These are phyloP conservation scores for Azolla pinnata DNA, from an alignment of 75 land plant species.

Conservation along the genomic window DNA sequence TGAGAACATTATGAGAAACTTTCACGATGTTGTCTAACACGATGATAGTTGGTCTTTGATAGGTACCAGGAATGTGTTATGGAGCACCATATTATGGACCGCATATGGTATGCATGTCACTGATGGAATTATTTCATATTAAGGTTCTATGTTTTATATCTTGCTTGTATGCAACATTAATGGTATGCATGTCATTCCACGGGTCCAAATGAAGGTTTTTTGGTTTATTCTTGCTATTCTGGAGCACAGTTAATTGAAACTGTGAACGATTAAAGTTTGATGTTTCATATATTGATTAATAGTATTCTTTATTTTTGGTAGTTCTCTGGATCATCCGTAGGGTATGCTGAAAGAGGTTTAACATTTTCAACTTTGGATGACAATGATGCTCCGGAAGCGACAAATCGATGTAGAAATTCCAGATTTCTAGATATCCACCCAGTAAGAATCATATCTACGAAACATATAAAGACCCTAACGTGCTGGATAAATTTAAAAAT, in stretches of 20 bases:
- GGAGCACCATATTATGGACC: constrained; percentile 19
- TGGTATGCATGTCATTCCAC: constrained; percentile 11
- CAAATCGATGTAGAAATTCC: constrained; percentile 16
- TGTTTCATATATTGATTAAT: constrained; percentile 4
- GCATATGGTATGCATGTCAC: constrained; percentile 5
- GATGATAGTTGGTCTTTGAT: background rate
- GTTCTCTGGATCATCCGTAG: background rate
- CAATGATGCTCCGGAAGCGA: background rate
- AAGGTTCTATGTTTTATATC: no score
- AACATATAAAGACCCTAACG: background rate
- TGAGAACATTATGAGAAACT: no score
- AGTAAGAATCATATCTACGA: constrained; percentile 1
- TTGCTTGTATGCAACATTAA: no score
- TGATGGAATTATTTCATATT: no score
- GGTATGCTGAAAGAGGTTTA: constrained; percentile 5
- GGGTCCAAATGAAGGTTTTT: constrained; percentile 6
- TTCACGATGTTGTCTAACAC: no score
- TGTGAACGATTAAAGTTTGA: background rate
- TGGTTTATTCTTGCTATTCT: no score
- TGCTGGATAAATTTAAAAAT: no score
- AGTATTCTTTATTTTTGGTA: no score
- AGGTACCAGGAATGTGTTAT: constrained; percentile 11
- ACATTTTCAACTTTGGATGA: constrained; percentile 2
- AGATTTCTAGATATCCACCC: constrained; percentile 17
- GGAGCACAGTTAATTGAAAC: background rate